Conservation (phyloP, 2,329 filamentous ascomycete species). For the Botryotinia globosa region DNA sequence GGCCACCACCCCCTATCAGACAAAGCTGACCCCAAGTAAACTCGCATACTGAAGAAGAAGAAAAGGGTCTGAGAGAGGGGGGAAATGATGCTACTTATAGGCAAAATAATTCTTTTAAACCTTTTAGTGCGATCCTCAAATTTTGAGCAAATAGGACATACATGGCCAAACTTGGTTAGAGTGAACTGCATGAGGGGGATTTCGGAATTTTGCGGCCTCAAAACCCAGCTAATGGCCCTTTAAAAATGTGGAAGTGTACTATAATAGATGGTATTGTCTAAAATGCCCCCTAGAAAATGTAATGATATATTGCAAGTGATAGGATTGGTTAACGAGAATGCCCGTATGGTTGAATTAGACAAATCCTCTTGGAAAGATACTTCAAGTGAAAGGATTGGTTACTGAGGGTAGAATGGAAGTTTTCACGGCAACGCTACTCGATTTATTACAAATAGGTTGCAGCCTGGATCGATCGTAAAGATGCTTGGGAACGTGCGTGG, state of each 20-base stretch:
- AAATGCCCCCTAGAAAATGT: background rate
- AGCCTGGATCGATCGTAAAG: background rate
- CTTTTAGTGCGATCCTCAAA: background rate
- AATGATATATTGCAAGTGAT: background rate
- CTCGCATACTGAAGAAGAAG: background rate
- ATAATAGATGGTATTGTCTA: background rate
- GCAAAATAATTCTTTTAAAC: background rate
- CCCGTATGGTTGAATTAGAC: rapidly evolving
- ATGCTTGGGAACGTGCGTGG: background rate
- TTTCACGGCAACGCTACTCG: background rate
- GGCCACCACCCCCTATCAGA: background rate
- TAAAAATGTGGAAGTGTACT: background rate
- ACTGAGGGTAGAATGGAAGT: background rate
- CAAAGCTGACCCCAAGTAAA: background rate
- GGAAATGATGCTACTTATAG: background rate
- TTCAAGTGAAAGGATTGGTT: background rate
- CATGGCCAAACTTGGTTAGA: background rate
- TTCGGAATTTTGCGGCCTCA: background rate
- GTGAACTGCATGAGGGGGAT: background rate
- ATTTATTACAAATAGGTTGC: background rate
- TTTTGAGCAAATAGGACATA: background rate
- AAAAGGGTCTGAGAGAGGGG: too few species aligned
- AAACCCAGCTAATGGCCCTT: background rate
- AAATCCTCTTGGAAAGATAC: background rate
- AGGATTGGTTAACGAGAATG: background rate